Evolutionary conservation across 176 grass and related monocot genomes (phyloP).

Genomic region (Eragrostis nindensis): DNA sequence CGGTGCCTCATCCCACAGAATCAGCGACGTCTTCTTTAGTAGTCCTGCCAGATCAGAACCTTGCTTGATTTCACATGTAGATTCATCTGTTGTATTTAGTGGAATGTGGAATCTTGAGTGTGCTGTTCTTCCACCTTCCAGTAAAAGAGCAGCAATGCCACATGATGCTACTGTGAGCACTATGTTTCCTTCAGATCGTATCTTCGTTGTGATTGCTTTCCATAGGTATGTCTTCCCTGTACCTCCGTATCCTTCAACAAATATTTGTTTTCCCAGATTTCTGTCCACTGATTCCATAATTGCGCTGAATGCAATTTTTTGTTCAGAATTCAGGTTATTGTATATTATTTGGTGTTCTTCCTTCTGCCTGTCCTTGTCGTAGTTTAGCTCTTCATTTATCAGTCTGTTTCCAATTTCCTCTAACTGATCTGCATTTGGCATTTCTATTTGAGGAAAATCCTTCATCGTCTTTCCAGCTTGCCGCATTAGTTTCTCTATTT

Average conservation of each 20-base stretch:
- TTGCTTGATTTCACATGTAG: conserved; percentile 30
- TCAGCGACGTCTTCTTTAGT: conserved; percentile 16
- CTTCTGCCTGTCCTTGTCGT: not conserved
- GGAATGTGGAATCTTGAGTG: conserved; percentile 40
- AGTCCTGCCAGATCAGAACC: not conserved
- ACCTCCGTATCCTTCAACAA: conserved; percentile 19
- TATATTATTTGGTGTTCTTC: not conserved
- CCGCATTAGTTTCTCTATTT: conserved; percentile 30
- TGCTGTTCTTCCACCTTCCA: not conserved
- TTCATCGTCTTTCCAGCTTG: conserved; percentile 10
- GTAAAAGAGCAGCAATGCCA: conserved; percentile 3
- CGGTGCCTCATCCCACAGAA: conserved; percentile 21
- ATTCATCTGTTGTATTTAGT: conserved; percentile 1
- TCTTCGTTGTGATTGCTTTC: not conserved
- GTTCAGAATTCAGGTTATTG: not conserved
- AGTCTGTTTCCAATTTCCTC: not conserved
- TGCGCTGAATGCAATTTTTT: not conserved
- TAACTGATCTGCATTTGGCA: not conserved
- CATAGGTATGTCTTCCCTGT: too few species aligned
- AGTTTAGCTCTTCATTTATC: not conserved
- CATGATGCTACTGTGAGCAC: conserved; percentile 8
- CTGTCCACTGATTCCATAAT: not conserved
- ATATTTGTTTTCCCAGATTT: conserved; percentile 11
- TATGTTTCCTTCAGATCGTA: conserved; percentile 17
- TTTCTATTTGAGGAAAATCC: conserved; percentile 10